These are phyloP conservation scores for Trichoderma brevicompactum DNA, from an alignment of 2,329 filamentous ascomycete species.

Conservation along the genomic window DNA sequence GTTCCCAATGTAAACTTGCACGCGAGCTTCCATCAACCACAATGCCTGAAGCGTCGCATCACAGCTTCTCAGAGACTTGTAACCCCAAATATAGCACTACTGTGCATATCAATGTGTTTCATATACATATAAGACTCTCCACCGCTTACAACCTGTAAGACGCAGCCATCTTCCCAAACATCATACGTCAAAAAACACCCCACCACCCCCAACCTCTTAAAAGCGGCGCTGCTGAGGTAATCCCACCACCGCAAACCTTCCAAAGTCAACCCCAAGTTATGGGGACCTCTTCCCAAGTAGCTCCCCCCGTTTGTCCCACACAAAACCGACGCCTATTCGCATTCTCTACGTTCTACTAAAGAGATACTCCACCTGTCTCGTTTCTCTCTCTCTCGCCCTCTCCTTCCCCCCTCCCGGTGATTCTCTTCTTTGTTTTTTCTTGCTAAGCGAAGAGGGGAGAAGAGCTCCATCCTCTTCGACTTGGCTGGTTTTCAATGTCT, in stretches of 20 bases:
- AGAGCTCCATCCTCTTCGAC: conserved; percentile 16
- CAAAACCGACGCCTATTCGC: conserved; percentile 2
- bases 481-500: conserved; percentile 25
- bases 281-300: conserved; percentile 16
- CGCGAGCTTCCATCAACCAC: too few species aligned
- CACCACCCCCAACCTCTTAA: not conserved
- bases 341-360: not conserved
- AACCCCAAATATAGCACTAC: too few species aligned
- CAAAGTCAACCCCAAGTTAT: conserved; percentile 10
- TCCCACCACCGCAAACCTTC: conserved; percentile 23
- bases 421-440: not conserved
- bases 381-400: not conserved
- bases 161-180: not conserved
- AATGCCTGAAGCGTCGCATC: too few species aligned
- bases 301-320: not conserved
- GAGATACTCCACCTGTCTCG: conserved; percentile 4
- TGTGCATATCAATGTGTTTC: too few species aligned
- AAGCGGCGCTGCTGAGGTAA: conserved; percentile 30
- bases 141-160: too few species aligned
- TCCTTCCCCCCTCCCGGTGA: not conserved
- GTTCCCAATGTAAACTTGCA: too few species aligned
- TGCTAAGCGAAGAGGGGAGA: conserved; percentile 20
- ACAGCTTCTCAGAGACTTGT: too few species aligned
- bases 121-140: too few species aligned
- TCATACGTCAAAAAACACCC: not conserved